Evolutionary conservation across 2,329 filamentous ascomycete species (phyloP).

Genomic region (Keithomyces neogunnii): DNA sequence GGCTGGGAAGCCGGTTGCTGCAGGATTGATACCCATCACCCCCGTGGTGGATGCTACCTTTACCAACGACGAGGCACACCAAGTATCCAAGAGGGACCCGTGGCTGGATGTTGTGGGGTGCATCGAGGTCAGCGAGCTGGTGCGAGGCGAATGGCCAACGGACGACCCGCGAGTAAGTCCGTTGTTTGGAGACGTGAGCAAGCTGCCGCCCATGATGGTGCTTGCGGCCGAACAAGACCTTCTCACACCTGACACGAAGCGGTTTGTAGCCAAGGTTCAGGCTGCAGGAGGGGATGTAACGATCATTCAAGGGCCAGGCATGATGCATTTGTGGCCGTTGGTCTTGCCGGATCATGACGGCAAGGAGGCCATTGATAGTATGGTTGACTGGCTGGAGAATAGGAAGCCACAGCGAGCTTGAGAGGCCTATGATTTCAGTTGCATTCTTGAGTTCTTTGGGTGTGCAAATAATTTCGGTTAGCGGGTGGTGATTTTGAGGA

Average conservation of each 20-base stretch:
- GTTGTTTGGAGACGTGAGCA: constrained; percentile 17
- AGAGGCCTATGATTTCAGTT: no score
- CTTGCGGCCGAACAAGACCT: constrained; percentile 20
- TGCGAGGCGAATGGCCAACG: constrained; percentile 17
- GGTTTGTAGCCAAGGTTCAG: constrained; percentile 18
- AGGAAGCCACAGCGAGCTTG: constrained; percentile 1
- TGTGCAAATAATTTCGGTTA: no score
- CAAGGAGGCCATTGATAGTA: constrained; percentile 15
- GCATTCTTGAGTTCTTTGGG: no score
- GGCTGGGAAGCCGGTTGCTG: constrained; percentile 16
- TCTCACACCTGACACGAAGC: constrained; percentile 18
- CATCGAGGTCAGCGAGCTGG: constrained; percentile 15
- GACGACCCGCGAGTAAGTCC: constrained; percentile 20
- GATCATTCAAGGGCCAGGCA: constrained; percentile 19
- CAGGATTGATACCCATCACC: constrained; percentile 20
- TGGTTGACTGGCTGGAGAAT: constrained; percentile 18
- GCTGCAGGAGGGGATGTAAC: constrained; percentile 18
- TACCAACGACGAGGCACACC: constrained; percentile 17
- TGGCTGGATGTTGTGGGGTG: constrained; percentile 21
- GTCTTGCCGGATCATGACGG: constrained; percentile 19
- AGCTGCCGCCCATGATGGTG: constrained; percentile 22
- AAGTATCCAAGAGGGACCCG: constrained; percentile 15
- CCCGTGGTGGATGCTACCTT: constrained; percentile 21
- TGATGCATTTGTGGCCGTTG: constrained; percentile 25
- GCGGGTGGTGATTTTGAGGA: no score